Conservation (phyloP, 495 filamentous ascomycete genomes). For the Penicillium parvum region DNA sequence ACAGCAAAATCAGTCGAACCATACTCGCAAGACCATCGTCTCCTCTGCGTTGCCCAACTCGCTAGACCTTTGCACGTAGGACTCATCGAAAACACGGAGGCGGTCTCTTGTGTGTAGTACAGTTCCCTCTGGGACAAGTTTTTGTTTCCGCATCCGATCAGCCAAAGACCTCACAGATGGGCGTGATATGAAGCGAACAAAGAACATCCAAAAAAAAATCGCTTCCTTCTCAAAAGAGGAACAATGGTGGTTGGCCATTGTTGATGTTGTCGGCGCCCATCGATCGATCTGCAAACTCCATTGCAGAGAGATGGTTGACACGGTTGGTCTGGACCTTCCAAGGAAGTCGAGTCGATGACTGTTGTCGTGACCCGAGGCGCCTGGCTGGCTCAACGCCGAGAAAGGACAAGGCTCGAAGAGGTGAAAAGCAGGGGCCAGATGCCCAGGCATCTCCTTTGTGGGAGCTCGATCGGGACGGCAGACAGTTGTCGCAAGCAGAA, state of each 20-base stretch:
- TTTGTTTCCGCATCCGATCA: conserved; percentile 73
- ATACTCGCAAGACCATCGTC: conserved; percentile 30
- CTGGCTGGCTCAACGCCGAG: conserved; percentile 32
- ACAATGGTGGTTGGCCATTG: conserved; percentile 23
- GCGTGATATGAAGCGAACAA: conserved; percentile 63
- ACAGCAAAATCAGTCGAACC: conserved; percentile 31
- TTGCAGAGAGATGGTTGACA: conserved; percentile 67
- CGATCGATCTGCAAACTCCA: conserved; percentile 52
- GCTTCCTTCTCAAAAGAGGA: conserved; percentile 48
- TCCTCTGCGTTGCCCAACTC: conserved; percentile 24
- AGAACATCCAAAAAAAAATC: conserved; percentile 83
- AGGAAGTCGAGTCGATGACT: conserved; percentile 47
- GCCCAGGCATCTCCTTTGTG: conserved; percentile 36
- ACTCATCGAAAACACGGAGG: conserved; percentile 3
- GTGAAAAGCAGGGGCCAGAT: conserved; percentile 40
- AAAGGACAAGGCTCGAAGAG: conserved; percentile 22
- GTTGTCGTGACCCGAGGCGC: conserved; percentile 49
- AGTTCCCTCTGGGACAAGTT: conserved; percentile 77
- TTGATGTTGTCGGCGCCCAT: conserved; percentile 58
- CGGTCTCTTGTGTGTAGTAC: conserved; percentile 65
- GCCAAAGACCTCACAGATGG: conserved; percentile 43
- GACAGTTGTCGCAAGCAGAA: conserved; percentile 17
- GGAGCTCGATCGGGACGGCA: conserved; percentile 43
- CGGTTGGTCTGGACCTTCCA: conserved; percentile 58
- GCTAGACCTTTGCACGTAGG: not conserved